Evolutionary conservation across 495 filamentous ascomycete species (phyloP).

Genomic region (Lasiosphaeriaceae sp.): DNA sequence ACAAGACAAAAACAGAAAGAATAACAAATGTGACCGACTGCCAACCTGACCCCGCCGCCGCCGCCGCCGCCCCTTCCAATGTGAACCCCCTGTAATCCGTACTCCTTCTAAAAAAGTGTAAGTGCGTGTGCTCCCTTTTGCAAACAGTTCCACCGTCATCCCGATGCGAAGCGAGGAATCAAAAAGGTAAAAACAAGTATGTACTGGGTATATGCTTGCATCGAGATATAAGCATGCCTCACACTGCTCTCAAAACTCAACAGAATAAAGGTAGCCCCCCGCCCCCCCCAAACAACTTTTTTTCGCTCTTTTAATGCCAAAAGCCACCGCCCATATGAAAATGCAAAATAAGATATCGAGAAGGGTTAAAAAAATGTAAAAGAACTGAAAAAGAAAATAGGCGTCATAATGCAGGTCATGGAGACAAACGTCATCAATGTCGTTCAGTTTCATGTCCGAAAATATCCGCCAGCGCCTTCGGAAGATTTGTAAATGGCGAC

Average conservation of each 20-base stretch:
- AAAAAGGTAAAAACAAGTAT: background rate
- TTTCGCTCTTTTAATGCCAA: constrained; percentile 13
- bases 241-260: background rate
- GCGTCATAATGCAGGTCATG: background rate
- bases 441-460: background rate
- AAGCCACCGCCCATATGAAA: constrained; percentile 9
- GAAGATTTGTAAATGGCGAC: background rate
- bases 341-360: too few relatives aligned
- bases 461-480: background rate
- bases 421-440: background rate
- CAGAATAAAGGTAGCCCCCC: constrained; percentile 1
- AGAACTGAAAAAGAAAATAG: background rate
- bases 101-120: too few relatives aligned
- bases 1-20: too few relatives aligned
- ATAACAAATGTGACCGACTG: too few relatives aligned
- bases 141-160: too few relatives aligned
- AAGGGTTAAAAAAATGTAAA: constrained; percentile 7
- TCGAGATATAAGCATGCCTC: background rate
- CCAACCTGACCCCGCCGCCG: too few relatives aligned
- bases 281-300: constrained; percentile 11
- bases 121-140: too few relatives aligned
- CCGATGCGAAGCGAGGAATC: background rate
- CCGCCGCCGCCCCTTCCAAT: too few relatives aligned
- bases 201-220: background rate
- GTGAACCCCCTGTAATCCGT: too few relatives aligned